These are phyloP conservation scores for Rhodotorula sp. DNA, from an alignment of 1,284 basidiomycete species.

Conservation along the genomic window DNA sequence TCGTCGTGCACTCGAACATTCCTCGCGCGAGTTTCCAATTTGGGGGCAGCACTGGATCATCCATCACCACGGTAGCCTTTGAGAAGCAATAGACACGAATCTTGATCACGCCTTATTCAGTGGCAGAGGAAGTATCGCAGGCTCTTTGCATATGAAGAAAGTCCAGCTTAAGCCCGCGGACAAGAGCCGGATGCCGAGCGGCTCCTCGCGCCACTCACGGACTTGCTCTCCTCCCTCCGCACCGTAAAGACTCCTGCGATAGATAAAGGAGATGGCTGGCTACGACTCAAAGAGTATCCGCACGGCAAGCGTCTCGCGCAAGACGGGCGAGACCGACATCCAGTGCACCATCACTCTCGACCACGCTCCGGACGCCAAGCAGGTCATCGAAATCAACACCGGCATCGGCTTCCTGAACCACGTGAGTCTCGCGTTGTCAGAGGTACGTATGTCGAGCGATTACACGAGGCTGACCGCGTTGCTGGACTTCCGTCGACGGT, in stretches of 20 bases:
- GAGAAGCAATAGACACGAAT: conserved; percentile 49
- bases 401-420: conserved; percentile 99
- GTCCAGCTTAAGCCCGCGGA: no score
- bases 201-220: neutral
- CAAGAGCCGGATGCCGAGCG: no score
- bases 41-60: conserved; percentile 70
- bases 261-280: neutral
- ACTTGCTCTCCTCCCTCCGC: neutral
- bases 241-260: neutral
- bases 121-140: neutral
- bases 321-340: conserved; percentile 91
- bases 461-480: neutral
- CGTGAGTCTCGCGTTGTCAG: conserved; percentile 53
- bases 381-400: conserved; percentile 82
- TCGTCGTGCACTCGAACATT: conserved; percentile 61
- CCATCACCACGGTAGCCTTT: conserved; percentile 72
- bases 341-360: conserved; percentile 80
- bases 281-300: conserved; percentile 44
- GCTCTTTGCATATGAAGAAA: no score
- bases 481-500: conserved; percentile 1
- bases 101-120: no score
- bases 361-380: conserved; percentile 65
- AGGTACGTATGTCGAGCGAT: neutral
- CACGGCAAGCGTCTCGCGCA: conserved; percentile 71
- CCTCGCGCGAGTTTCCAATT: conserved; percentile 69